Evolutionary conservation across 345 rosid species (phyloP).

Genomic region (Brassica carinata): DNA sequence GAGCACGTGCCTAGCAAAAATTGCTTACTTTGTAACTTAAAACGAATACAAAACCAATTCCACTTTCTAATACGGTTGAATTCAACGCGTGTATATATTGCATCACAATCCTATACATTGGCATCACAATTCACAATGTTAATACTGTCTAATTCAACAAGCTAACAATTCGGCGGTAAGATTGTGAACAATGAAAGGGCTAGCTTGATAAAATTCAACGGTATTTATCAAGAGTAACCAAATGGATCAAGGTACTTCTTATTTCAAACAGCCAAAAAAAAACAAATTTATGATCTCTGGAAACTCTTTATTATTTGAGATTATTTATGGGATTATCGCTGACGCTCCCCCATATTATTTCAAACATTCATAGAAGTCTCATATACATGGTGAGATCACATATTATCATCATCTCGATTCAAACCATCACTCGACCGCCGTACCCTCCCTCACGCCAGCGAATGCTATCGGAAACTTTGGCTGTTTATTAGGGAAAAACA

Average conservation of each 20-base stretch:
- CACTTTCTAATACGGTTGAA: too few species aligned
- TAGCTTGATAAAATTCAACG: neutral
- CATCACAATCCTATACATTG: neutral
- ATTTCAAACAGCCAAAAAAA: neutral
- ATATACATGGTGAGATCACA: neutral
- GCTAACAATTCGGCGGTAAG: neutral
- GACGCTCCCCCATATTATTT: neutral
- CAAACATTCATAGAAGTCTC: neutral
- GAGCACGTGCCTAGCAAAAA: too few species aligned
- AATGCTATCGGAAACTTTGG: slow-evolving; percentile 14
- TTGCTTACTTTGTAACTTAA: too few species aligned
- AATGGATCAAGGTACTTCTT: neutral
- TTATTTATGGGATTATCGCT: neutral
- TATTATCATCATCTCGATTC: neutral
- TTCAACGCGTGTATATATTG: too few species aligned
- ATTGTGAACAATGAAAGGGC: neutral
- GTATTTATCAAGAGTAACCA: neutral
- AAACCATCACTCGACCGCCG: slow-evolving; percentile 18
- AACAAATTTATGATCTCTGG: neutral
- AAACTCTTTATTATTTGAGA: neutral
- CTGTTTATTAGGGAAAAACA: slow-evolving; percentile 41
- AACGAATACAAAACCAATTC: too few species aligned
- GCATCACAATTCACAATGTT: neutral
- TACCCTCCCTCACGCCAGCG: slow-evolving; percentile 14
- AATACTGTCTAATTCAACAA: neutral